Evolutionary conservation across 805 yeast genomes (phyloP).

Genomic region (Hemisphaericaspora nanyangensis): DNA sequence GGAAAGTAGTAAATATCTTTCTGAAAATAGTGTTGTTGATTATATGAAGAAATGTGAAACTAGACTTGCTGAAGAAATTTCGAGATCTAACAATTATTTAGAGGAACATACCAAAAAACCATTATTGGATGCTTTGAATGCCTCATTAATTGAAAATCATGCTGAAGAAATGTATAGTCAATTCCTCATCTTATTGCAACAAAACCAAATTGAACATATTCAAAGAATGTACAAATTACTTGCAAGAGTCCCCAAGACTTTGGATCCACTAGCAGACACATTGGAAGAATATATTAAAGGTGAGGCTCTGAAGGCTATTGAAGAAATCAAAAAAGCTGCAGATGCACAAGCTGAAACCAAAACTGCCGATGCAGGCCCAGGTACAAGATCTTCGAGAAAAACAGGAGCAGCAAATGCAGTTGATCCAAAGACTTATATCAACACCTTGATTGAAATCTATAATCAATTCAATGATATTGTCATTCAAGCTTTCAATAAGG

Average conservation of each 20-base stretch:
- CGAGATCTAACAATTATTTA: conserved; percentile 71
- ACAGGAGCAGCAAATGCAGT: conserved; percentile 22
- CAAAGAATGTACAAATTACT: conserved; percentile 73
- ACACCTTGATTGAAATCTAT: conserved; percentile 69
- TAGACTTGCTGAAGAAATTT: conserved; percentile 78
- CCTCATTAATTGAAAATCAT: conserved; percentile 74
- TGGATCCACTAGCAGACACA: conserved; percentile 70
- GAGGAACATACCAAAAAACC: conserved; percentile 82
- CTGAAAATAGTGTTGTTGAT: conserved; percentile 79
- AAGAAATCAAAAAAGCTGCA: conserved; percentile 42
- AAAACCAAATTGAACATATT: conserved; percentile 67
- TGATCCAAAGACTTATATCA: conserved; percentile 78
- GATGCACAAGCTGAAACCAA: conserved; percentile 13
- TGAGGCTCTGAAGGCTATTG: conserved; percentile 48
- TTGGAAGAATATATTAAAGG: conserved; percentile 69
- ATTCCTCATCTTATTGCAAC: conserved; percentile 70
- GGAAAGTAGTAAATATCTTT: conserved; percentile 66
- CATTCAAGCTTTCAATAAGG: conserved; percentile 60
- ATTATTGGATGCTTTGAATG: conserved; percentile 71
- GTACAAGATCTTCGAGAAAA: conserved; percentile 4
- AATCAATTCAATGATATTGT: conserved; percentile 64
- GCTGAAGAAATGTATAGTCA: conserved; percentile 73
- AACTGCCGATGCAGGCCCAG: conserved; percentile 6
- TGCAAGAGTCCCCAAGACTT: conserved; percentile 72
- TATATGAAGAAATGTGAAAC: conserved; percentile 84